Conservation (phyloP, 1,284 basidiomycete species). For the Pholiota adiposa region DNA sequence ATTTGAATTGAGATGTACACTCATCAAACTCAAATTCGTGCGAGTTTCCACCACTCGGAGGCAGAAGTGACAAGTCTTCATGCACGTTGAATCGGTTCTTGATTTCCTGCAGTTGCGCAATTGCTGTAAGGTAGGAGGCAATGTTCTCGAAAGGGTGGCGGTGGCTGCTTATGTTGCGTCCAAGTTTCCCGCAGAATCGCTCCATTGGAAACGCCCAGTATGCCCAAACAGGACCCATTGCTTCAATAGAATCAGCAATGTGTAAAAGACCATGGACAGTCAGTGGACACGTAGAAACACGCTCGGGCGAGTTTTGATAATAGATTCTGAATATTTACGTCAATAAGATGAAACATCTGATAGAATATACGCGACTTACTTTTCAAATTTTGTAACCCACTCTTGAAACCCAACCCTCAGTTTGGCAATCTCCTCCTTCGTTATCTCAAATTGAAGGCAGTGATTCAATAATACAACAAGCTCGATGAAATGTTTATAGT, state of each 20-base stretch:
- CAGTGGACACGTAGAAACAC: constrained; percentile 39
- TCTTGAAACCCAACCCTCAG: constrained; percentile 36
- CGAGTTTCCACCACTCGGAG: neutral
- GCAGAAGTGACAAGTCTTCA: neutral
- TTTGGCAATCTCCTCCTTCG: constrained; percentile 29
- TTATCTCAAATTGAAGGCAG: constrained; percentile 44
- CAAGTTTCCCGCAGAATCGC: constrained; percentile 25
- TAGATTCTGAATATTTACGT: no score
- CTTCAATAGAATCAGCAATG: constrained; percentile 34
- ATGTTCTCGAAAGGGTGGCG: neutral
- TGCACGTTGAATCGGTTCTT: neutral
- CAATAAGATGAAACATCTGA: no score
- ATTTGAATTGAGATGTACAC: no score
- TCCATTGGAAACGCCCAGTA: constrained; percentile 48
- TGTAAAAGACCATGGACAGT: constrained; percentile 35
- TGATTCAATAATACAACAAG: constrained; percentile 41
- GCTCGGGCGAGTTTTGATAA: constrained; percentile 36
- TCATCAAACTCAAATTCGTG: neutral
- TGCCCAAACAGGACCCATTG: constrained; percentile 41
- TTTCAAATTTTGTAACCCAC: constrained; percentile 48
- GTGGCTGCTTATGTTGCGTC: neutral
- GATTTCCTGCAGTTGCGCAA: neutral
- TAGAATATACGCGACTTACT: constrained; percentile 23
- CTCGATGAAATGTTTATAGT: constrained; percentile 45
- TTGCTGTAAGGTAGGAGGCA: neutral